Conservation (phyloP, 495 filamentous ascomycete species). For the Podospora didyma region DNA sequence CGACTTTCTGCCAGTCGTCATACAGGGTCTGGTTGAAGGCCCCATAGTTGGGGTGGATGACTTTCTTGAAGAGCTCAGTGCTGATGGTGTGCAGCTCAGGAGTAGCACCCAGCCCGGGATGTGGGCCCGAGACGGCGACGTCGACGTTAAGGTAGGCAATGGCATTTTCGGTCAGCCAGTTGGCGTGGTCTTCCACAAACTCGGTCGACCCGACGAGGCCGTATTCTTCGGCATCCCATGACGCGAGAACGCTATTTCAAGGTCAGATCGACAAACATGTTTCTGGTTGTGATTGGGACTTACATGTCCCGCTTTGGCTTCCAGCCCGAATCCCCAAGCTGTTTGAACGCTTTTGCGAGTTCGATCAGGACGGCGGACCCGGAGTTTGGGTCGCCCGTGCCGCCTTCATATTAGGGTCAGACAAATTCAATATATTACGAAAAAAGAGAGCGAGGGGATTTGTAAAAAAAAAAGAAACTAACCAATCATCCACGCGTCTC, state of each 20-base stretch:
- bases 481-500: constrained; percentile 83
- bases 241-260: constrained; percentile 57
- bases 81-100: constrained; percentile 73
- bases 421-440: too few species aligned
- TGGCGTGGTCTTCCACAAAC: constrained; percentile 81
- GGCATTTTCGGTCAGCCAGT: constrained; percentile 69
- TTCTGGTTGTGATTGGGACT: too few species aligned
- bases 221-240: constrained; percentile 87
- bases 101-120: constrained; percentile 65
- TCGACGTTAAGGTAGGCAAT: constrained; percentile 87
- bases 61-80: constrained; percentile 58
- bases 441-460: too few species aligned
- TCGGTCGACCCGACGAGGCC: constrained; percentile 85
- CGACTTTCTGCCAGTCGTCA: constrained; percentile 60
- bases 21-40: constrained; percentile 56
- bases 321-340: constrained; percentile 71
- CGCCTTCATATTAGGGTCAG: too few species aligned
- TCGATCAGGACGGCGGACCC: constrained; percentile 72
- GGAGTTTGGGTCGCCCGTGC: too few species aligned
- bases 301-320: constrained; percentile 71
- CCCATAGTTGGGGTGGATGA: constrained; percentile 47
- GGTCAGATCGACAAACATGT: too few species aligned
- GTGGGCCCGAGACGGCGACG: constrained; percentile 70
- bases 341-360: constrained; percentile 71
- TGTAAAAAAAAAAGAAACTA: constrained; percentile 60